Evolutionary conservation across 169 alveolate species (phyloP), one percentile per base, ranked within the genome.

Genomic region (Toxoplasma gondii): DNA sequence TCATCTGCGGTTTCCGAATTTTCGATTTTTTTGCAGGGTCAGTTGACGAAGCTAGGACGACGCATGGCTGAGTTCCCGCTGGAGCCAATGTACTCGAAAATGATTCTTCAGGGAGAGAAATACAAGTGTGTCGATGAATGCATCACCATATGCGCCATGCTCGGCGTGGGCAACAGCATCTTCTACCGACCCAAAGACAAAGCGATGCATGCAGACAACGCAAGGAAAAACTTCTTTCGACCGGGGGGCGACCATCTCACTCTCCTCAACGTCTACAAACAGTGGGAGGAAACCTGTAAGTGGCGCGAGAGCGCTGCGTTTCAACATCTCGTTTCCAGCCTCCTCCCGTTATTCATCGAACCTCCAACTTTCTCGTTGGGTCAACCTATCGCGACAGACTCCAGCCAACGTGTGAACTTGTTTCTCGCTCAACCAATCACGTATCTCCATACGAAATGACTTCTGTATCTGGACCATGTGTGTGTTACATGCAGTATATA

Each of bases 41-140:
- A 91, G 88, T 88, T 94, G 91, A 94, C 96, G 54, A 94, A 94
- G 99, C 99, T 94, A 98, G 97, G 97, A 31, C 96, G 99, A 74
- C 98, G 99, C 88, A 99, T 99, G 99, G 99, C 99, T 10, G 99
- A 99, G 96, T 98, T 99, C 69, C 99, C 99, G 29, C 95, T 99
- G 88, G 99, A 99, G 93, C 99, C 99, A 45, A 98, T 98, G 98
- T 98, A 98, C 84, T 97, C 99, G 81, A 99, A 99, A 98, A 96
- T 98, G 96, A 88, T 91, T 58, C n/a, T 88, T 9, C 96, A 96
- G 93, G 97, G 99, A 19, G 99, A 98, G 94, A 97, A 99, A 95
- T 99, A 98, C 98, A 97, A 97, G 91, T 99, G 99, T 96, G 99
- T 99, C 36, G 98, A 99, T 88, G 99, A 99, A 96, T 97, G 98